Evolutionary conservation across 306 rosid genomes (phyloP).

Genomic region (Cajanus cajan): DNA sequence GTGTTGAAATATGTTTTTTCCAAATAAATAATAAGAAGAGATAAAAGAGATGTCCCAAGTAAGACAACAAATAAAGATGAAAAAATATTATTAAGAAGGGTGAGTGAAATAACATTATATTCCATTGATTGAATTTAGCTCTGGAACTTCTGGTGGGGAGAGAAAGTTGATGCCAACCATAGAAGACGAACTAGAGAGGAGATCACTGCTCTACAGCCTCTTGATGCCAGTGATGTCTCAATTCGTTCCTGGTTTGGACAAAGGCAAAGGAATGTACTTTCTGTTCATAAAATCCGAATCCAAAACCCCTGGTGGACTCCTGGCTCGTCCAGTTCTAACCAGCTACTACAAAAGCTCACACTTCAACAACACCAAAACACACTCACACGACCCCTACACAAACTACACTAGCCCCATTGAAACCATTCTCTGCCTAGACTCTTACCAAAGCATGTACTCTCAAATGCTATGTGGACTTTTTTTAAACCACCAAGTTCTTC

Average conservation of each 20-base stretch:
- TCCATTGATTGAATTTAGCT: slow-evolving; percentile 29
- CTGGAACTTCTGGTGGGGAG: slow-evolving; percentile 69
- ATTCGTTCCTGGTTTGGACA: slow-evolving; percentile 47
- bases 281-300: slow-evolving; percentile 50
- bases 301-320: slow-evolving; percentile 50
- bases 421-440: slow-evolving; percentile 51
- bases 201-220: slow-evolving; percentile 49
- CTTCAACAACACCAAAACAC: slow-evolving; percentile 29
- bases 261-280: slow-evolving; percentile 65
- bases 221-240: slow-evolving; percentile 58
- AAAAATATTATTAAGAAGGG: not conserved
- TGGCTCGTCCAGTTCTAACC: slow-evolving; percentile 54
- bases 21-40: no score
- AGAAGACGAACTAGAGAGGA: slow-evolving; percentile 50
- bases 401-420: slow-evolving; percentile 58
- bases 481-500: slow-evolving; percentile 46
- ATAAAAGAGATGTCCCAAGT: no score
- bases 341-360: no score
- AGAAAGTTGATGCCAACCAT: slow-evolving; percentile 63
- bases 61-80: not conserved
- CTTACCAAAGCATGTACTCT: slow-evolving; percentile 66
- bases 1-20: no score
- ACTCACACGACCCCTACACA: slow-evolving; percentile 41
- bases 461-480: slow-evolving; percentile 66
- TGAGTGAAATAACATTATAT: not conserved